Evolutionary conservation across 148 eudicot genomes (phyloP).

Genomic region (Camellia sinensis): DNA sequence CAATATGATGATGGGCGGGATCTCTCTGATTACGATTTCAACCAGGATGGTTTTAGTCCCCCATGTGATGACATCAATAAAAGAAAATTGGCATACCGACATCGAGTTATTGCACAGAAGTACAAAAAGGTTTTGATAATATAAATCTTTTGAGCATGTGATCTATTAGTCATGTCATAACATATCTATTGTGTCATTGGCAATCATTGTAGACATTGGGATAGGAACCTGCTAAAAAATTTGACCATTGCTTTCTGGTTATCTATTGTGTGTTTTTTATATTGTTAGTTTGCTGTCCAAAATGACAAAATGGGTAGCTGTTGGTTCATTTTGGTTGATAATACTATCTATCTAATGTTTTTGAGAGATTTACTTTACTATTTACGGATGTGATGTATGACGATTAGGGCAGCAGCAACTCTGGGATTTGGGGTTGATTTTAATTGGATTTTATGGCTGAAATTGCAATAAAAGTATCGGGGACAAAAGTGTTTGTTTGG

Average conservation of each 20-base stretch:
- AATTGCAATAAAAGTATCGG: no score
- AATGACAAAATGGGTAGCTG: no score
- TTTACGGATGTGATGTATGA: no score
- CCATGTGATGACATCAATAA: conserved; percentile 56
- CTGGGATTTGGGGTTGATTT: no score
- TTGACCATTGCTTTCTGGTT: neutral
- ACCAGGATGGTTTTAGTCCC: conserved; percentile 52
- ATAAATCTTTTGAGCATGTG: neutral
- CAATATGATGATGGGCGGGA: conserved; percentile 72
- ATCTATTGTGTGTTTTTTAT: neutral
- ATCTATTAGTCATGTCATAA: neutral
- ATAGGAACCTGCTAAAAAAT: neutral
- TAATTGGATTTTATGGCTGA: no score
- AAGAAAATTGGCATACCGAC: conserved; percentile 78
- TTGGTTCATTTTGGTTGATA: no score
- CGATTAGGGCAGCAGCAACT: no score
- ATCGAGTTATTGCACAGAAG: conserved; percentile 59
- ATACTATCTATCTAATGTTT: no score
- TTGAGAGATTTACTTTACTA: no score
- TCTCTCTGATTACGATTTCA: conserved; percentile 74
- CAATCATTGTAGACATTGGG: neutral
- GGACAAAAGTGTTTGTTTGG: no score
- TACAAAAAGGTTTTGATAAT: conserved; percentile 59
- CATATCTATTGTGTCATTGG: neutral
- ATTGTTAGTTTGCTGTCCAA: neutral